Evolutionary conservation across 805 yeast species (phyloP), one percentile per base, ranked within the genome.

Genomic region (Candida stauntonica): DNA sequence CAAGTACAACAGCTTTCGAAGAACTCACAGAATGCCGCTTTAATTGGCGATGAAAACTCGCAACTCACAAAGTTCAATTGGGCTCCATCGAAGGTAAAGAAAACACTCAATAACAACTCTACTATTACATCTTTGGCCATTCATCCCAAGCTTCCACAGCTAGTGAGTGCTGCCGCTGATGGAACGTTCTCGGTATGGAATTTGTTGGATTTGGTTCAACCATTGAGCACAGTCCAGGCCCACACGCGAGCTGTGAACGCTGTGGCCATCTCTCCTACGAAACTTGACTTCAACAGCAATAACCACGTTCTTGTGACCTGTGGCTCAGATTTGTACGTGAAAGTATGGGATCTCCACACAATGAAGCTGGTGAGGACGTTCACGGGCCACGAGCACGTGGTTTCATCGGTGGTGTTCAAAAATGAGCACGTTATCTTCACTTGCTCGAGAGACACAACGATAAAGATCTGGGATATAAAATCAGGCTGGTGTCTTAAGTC

Each of bases 341-440:
- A 84, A 54, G 61, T 87, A 3, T 88, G 94, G 93, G 82, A 79
- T 51, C 68, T 75, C 5, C 51, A 58, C 21, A 66, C 73, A 12
- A 72, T 73, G 52, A 69, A 67, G 29, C 73, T 81, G 31, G 55
- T 76, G 2, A 68, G 86, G 26, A 77, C 87, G 1, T 61, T 89
- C 17, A 63, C 79, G 0, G 96, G 96, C 11, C 98, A 89, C 61
- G 94, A 87, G 44, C 96, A 89, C 57, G 76, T 93, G 2, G 78
- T 89, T 0, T 84, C 95, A 0, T 63, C 75, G 0, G 65, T 86
- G 7, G 62, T 65, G 12, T 80, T 83, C 54, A 69, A 77, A 3
- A 53, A 65, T 5, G 63, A 70, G 3, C 61, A 63, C 19, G 66
- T 66, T 13, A 54, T 81, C 14, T 73, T 79, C 38, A 74, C 82